A percentile compares a stretch with the other conserved stretches of the same genome.
Conservation (phyloP, 768 basidiomycete species). For the Trametes cinnabarina region DNA sequence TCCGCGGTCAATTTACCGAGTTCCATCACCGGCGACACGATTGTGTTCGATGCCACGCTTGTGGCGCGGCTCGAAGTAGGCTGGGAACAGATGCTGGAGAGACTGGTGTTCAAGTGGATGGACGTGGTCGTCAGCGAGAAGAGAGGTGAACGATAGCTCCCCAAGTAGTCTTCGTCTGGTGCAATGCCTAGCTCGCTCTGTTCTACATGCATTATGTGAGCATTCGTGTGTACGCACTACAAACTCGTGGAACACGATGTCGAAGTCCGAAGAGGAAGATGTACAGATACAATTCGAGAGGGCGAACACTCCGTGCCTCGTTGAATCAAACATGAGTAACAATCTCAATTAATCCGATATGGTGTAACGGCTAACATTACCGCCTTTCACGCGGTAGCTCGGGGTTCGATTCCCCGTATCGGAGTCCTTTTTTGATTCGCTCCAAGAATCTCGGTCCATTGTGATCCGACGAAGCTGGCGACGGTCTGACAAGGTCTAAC, state of each 20-base stretch:
- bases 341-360: slow-evolving; percentile 22
- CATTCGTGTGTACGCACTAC: too few species aligned
- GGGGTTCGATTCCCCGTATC: slow-evolving; percentile 40
- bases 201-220: too few species aligned
- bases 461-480: too few species aligned
- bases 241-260: too few species aligned
- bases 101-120: slow-evolving; percentile 62
- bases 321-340: too few species aligned
- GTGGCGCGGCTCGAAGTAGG: slow-evolving; percentile 73
- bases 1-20: slow-evolving; percentile 37
- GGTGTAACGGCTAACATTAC: slow-evolving; percentile 31
- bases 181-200: too few species aligned
- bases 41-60: slow-evolving; percentile 69
- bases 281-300: too few species aligned
- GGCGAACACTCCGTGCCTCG: too few species aligned
- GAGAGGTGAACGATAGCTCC: slow-evolving; percentile 19
- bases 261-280: too few species aligned
- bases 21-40: slow-evolving; percentile 39
- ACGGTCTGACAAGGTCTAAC: too few species aligned
- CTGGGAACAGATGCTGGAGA: slow-evolving; percentile 80
- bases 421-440: slow-evolving; percentile 5
- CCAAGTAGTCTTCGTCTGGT: too few species aligned
- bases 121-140: slow-evolving; percentile 64
- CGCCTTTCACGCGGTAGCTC: slow-evolving; percentile 35
- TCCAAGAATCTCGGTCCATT: too few species aligned